Evolutionary conservation across 1,284 basidiomycete species (phyloP), one percentile per base, ranked within the genome.

Genomic region (Puccinia polysora): DNA sequence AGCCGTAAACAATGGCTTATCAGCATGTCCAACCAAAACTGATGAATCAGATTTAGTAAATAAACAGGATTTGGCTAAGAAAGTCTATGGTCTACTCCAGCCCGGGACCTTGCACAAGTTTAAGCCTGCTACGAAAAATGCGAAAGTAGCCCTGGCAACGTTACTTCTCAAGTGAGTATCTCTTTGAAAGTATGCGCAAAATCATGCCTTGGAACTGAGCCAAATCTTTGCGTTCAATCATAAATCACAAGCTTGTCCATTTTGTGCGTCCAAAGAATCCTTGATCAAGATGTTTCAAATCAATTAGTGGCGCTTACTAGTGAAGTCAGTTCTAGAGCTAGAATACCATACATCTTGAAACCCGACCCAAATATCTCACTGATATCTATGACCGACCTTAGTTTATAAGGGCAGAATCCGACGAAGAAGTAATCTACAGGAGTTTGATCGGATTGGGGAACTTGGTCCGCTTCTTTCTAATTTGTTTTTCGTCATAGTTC

Each of bases 131-230:
- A 68, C 55, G 12, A 68, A 68, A 45, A 68, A 59, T 49, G 55
- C 65, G 15, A 58, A 68, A 59, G 65, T 68, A 25, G 65, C 65
- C 10, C 38, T 59, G 5, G 65, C 65, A 15, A 68, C 65, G n/a
- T 58, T 59, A 50, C 53, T 68, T 40, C 25, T 68, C 40, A 68
- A 68, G 65, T 68, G 32, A 56, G 65, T 49, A n/a, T n/a, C n/a
- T n/a, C n/a, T n/a, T n/a, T n/a, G n/a, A n/a, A n/a, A n/a, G n/a
- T n/a, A n/a, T n/a, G n/a, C n/a, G n/a, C n/a, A n/a, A n/a, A n/a
- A n/a, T n/a, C n/a, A n/a, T n/a, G n/a, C n/a, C n/a, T n/a, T n/a
- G n/a, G n/a, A n/a, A n/a, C n/a, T n/a, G n/a, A n/a, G n/a, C n/a
- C n/a, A n/a, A n/a, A n/a, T n/a, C n/a, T n/a, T n/a, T n/a, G n/a